These are phyloP conservation scores for Kurtzmaniella quercitrusa DNA, from an alignment of 1,139 yeast genomes.

Conservation along the genomic window DNA sequence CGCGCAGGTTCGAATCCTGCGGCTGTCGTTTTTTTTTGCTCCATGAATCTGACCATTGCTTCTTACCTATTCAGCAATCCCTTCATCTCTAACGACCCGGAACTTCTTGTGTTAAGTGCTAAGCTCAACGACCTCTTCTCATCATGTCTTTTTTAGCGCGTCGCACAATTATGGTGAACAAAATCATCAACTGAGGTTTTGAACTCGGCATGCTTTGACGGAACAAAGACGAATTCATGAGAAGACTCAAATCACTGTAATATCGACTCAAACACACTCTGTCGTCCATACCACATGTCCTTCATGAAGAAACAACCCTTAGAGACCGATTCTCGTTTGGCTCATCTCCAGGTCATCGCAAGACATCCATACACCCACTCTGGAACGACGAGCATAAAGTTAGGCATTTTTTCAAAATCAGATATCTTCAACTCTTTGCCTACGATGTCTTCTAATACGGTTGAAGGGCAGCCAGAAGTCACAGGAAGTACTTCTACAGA, in stretches of 20 bases:
- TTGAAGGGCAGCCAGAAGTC: constrained; percentile 3
- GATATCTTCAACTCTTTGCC: neutral
- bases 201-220: too few species aligned
- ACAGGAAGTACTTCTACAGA: constrained; percentile 12
- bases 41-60: neutral
- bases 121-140: too few species aligned
- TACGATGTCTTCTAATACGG: constrained; percentile 2
- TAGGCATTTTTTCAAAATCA: constrained; percentile 1
- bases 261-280: too few species aligned
- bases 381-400: neutral
- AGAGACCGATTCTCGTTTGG: neutral
- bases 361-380: neutral
- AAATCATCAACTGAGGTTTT: too few species aligned
- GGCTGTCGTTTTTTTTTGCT: constrained; percentile 23
- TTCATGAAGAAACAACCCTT: too few species aligned
- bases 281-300: too few species aligned
- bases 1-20: constrained; percentile 38
- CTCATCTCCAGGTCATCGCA: neutral
- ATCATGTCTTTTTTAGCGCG: neutral
- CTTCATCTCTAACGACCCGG: too few species aligned
- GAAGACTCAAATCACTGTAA: too few species aligned
- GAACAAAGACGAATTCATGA: too few species aligned
- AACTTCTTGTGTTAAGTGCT: too few species aligned
- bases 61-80: too few species aligned
- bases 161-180: neutral